These are phyloP conservation scores for Adansonia gregorii DNA, from an alignment of 441 rosid genomes.

Conservation along the genomic window DNA sequence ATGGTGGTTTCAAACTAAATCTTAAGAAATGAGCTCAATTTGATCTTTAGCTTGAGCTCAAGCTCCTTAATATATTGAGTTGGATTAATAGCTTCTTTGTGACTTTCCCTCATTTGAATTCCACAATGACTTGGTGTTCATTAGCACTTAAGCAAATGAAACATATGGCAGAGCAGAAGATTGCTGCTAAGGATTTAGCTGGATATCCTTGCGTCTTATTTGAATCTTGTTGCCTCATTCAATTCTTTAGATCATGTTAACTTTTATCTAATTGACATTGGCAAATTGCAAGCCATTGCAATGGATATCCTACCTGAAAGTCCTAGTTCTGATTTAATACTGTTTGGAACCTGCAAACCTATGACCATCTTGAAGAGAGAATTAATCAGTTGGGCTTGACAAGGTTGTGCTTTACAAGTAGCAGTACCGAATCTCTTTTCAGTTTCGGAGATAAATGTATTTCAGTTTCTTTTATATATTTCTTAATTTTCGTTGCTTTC, in stretches of 20 bases:
- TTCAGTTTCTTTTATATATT: background rate
- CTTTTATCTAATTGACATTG: background rate
- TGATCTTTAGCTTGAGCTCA: background rate
- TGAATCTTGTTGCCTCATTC: background rate
- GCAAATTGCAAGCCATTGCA: background rate
- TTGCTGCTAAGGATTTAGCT: slow-evolving; percentile 9
- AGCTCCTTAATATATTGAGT: background rate
- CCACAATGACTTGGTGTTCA: background rate
- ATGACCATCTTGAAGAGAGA: background rate
- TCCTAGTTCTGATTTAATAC: background rate
- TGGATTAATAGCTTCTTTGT: background rate
- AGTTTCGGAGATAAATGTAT: background rate
- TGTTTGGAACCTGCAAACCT: background rate
- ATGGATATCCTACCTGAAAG: background rate
- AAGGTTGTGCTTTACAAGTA: background rate
- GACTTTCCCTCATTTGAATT: background rate
- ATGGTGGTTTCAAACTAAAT: background rate
- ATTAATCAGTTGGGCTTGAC: background rate
- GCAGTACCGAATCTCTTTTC: background rate
- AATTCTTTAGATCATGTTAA: background rate
- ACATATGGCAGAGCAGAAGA: background rate
- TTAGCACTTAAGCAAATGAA: background rate
- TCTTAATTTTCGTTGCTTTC: background rate
- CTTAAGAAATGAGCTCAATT: background rate
- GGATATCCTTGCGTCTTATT: background rate